Percentiles rank a stretch among this genome's conserved stretches.
phyloP scores from a whole-genome alignment of 164 flowering plant genomes.

The Vitis cinerea region DNA sequence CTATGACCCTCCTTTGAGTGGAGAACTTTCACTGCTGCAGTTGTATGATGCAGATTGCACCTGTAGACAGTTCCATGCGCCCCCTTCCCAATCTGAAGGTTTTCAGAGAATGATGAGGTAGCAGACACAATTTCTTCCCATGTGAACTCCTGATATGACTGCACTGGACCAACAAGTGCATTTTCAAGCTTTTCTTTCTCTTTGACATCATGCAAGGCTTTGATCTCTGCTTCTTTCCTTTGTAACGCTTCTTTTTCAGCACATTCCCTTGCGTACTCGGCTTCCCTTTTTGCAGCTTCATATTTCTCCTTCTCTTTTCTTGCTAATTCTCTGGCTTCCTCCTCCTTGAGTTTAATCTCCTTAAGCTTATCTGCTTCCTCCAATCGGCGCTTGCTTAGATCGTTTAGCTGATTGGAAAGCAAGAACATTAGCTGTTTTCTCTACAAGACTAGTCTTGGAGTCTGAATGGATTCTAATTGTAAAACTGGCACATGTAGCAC shows the following conservation, averaged over 20 bases:
- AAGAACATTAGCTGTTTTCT: neutral
- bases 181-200: slow-evolving; percentile 65
- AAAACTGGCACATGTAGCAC: neutral
- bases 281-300: slow-evolving; percentile 61
- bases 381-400: slow-evolving; percentile 40
- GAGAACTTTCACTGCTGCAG: slow-evolving; percentile 80
- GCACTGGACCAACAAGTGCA: slow-evolving; percentile 33
- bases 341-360: slow-evolving; percentile 50
- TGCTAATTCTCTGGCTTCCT: slow-evolving; percentile 54
- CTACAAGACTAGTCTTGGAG: neutral
- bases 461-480: neutral
- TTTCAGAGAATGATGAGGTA: slow-evolving; percentile 73
- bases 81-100: slow-evolving; percentile 72
- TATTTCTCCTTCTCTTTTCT: slow-evolving; percentile 50
- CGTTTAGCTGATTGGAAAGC: slow-evolving; percentile 41
- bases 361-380: slow-evolving; percentile 60
- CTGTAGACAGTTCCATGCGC: slow-evolving; percentile 80
- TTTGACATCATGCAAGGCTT: slow-evolving; percentile 45
- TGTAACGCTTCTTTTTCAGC: slow-evolving; percentile 58
- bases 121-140: slow-evolving; percentile 84
- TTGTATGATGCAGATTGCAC: slow-evolving; percentile 63
- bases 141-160: slow-evolving; percentile 52
- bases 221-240: slow-evolving; percentile 59
- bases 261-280: slow-evolving; percentile 43
- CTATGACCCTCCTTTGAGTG: slow-evolving; percentile 48